Base-by-base conservation (phyloP, 768 basidiomycete genomes). In the Trametopsis cervina region DNA sequence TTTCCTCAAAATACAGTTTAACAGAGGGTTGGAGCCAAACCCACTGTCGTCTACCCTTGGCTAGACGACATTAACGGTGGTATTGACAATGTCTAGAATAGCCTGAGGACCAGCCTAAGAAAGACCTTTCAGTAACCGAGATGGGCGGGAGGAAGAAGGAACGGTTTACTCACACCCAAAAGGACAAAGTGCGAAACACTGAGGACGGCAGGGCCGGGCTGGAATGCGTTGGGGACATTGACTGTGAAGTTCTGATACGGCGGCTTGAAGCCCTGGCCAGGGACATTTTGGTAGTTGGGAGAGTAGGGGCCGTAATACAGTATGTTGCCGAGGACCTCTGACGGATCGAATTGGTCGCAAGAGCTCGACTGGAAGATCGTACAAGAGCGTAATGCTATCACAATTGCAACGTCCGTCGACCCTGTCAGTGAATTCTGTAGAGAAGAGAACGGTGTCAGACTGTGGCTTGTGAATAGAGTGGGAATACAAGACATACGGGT, bases 341-440 rank as follows among this genome's bases (percentile, higher is more conserved):
- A 40, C 39, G 54, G 49, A 46, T 55, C 53, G 36, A 49, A 46
- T 4, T 58, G 52, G 52, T 62, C 63, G 36, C 44, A 23, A 18
- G 41, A 54, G 27, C 26, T 40, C 0, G 44, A 20, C n/a, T 47
- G 42, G 26, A 35, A 17, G 1, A 42, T 44, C 2, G 53, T 41
- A 54, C 68, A 69, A 7, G 58, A 47, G 27, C 47, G 39, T 37
- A 66, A 38, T 1, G 60, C 62, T 42, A 71, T 67, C 39, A 63
- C 65, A 36, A 69, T 46, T 2, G 60, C 65, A 26, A 68, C 63
- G 41, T 71, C 68, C 12, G 52, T 44, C 10, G 65, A 65, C 47
- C 58, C 53, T 7, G 62, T 60, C 5, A 67, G 59, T 4, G 61
- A 59, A 56, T 60, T 60, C 58, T 66, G 44, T 12, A 22, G 27